A percentile compares a stretch with the other conserved stretches of the same genome.
phyloP scores from a whole-genome alignment of 2,329 filamentous ascomycete genomes.

The Penicillium sp. region DNA sequence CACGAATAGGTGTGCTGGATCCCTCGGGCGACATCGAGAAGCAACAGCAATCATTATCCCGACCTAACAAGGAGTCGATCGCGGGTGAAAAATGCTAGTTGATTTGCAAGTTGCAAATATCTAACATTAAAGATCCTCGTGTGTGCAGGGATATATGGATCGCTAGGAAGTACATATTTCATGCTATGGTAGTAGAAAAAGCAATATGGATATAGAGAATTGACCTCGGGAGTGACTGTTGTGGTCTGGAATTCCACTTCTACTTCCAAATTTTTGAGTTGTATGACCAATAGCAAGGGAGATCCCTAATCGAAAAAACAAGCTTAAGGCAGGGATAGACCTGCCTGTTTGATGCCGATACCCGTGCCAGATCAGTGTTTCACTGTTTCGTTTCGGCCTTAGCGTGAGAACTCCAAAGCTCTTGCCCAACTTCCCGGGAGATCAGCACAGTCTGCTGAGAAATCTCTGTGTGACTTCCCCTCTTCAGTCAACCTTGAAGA shows the following conservation, averaged over 20 bases:
- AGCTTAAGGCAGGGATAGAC: background rate
- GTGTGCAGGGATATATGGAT: background rate
- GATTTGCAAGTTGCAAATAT: background rate
- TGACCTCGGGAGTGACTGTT: background rate
- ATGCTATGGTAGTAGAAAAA: background rate
- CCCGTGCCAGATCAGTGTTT: background rate
- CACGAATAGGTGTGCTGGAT: background rate
- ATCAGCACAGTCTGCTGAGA: conserved; percentile 2
- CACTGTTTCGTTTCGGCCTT: conserved; percentile 2
- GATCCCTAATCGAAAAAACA: background rate
- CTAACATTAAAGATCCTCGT: background rate
- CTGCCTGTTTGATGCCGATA: background rate
- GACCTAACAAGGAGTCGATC: background rate
- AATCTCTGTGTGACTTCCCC: conserved; percentile 1
- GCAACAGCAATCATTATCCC: background rate
- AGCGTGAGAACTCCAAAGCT: background rate
- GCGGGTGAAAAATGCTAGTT: background rate
- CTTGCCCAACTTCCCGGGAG: conserved; percentile 8
- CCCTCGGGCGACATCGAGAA: conserved; percentile 1
- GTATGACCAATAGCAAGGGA: background rate
- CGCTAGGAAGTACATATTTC: background rate
- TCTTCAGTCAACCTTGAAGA: background rate
- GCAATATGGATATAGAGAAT: background rate
- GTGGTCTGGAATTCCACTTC: background rate
- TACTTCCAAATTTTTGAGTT: background rate